A percentile compares a stretch with the other conserved stretches of the same genome.
phyloP scores from a whole-genome alignment of 2,329 filamentous ascomycete genomes.

The Pseudopithomyces chartarum region DNA sequence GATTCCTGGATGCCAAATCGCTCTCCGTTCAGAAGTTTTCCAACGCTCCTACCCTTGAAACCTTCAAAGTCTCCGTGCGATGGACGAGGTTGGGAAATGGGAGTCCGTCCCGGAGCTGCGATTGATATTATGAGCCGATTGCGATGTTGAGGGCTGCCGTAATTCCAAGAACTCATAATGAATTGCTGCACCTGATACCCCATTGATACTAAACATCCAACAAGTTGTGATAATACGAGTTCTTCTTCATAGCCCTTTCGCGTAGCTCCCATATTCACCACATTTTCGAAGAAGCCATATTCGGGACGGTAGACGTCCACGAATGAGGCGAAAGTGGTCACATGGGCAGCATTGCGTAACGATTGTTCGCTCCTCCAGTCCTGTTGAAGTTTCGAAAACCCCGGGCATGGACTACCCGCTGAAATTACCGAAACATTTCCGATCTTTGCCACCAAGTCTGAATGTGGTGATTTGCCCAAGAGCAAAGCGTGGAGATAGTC shows the following conservation, averaged over 20 bases:
- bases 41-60: constrained; percentile 52
- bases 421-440: constrained; percentile 72
- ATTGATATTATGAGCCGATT: constrained; percentile 73
- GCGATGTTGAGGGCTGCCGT: constrained; percentile 69
- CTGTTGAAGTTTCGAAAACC: constrained; percentile 69
- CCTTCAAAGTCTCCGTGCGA: constrained; percentile 66
- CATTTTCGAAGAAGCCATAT: constrained; percentile 81
- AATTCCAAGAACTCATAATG: constrained; percentile 71
- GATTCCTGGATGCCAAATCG: constrained; percentile 62
- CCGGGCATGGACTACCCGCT: constrained; percentile 78
- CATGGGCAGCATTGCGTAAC: constrained; percentile 73
- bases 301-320: constrained; percentile 75
- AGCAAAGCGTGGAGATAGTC: constrained; percentile 65
- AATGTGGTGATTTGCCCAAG: constrained; percentile 40
- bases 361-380: constrained; percentile 61
- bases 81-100: constrained; percentile 61
- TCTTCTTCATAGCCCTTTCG: constrained; percentile 53
- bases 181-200: constrained; percentile 77
- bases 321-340: constrained; percentile 76
- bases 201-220: constrained; percentile 74
- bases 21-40: constrained; percentile 45
- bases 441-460: constrained; percentile 57
- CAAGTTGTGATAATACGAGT: constrained; percentile 74
- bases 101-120: constrained; percentile 66
- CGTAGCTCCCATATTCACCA: constrained; percentile 65